These are phyloP conservation scores for Sporopachydermia cereana DNA, from an alignment of 1,139 yeast species.

Conservation along the genomic window DNA sequence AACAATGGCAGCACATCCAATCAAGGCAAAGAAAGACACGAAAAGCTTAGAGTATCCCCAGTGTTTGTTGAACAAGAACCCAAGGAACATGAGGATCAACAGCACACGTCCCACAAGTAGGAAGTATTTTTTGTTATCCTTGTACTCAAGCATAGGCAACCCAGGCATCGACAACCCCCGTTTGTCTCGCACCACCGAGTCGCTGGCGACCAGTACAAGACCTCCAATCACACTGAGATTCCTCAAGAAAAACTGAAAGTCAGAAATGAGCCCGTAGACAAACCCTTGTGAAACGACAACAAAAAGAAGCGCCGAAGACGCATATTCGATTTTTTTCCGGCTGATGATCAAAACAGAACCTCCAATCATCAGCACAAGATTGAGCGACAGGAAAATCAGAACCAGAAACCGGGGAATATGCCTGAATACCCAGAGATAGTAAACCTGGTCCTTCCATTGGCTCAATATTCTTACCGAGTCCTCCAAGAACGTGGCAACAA, in stretches of 20 bases:
- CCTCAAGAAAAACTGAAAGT: slow-evolving; percentile 70
- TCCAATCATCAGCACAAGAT: slow-evolving; percentile 57
- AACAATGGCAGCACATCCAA: slow-evolving; percentile 68
- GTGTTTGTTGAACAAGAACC: slow-evolving; percentile 69
- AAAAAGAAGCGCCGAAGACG: slow-evolving; percentile 57
- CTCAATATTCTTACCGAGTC: slow-evolving; percentile 75
- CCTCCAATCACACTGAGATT: slow-evolving; percentile 92
- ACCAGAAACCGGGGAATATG: slow-evolving; percentile 73
- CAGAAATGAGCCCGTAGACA: slow-evolving; percentile 79
- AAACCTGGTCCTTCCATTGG: slow-evolving; percentile 90
- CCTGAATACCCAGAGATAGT: slow-evolving; percentile 70
- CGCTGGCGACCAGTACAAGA: slow-evolving; percentile 76
- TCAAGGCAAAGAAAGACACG: slow-evolving; percentile 59
- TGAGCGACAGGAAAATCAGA: slow-evolving; percentile 50
- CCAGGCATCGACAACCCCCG: slow-evolving; percentile 74
- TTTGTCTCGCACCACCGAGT: slow-evolving; percentile 74
- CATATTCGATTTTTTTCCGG: slow-evolving; percentile 58
- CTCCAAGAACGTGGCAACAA: slow-evolving; percentile 90
- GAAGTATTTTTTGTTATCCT: slow-evolving; percentile 75
- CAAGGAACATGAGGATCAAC: slow-evolving; percentile 73
- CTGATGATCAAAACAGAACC: slow-evolving; percentile 67
- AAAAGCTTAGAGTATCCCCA: slow-evolving; percentile 61
- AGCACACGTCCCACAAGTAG: slow-evolving; percentile 83
- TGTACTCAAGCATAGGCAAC: slow-evolving; percentile 74
- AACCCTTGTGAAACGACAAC: slow-evolving; percentile 81